Evolutionary conservation across 2,329 filamentous ascomycete species (phyloP).

Genomic region (Colletotrichum neosansevieriae): DNA sequence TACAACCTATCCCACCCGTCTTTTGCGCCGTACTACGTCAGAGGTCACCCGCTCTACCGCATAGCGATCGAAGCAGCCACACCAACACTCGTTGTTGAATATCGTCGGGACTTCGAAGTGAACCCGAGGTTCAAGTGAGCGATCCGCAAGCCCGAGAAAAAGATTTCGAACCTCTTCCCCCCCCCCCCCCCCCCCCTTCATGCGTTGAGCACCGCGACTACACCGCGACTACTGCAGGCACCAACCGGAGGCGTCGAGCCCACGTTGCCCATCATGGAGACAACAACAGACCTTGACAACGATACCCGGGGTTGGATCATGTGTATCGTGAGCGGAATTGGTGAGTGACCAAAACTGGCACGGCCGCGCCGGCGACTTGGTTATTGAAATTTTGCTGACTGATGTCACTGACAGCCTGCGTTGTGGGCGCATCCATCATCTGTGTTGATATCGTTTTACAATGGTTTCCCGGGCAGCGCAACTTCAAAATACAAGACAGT

Average conservation of each 20-base stretch:
- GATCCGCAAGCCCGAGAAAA: not conserved
- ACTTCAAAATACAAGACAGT: conserved; percentile 91
- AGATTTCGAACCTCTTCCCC: not conserved
- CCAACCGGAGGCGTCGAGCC: conserved; percentile 30
- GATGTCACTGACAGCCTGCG: conserved; percentile 62
- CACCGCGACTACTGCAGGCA: conserved; percentile 27
- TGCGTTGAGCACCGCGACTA: conserved; percentile 28
- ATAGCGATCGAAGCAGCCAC: conserved; percentile 26
- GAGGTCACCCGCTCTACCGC: conserved; percentile 20
- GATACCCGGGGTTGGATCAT: conserved; percentile 96
- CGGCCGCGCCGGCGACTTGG: not conserved
- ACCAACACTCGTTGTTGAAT: conserved; percentile 9
- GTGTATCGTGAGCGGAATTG: conserved; percentile 82
- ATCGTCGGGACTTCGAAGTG: conserved; percentile 1
- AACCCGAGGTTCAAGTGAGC: not conserved
- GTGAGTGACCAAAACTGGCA: conserved; percentile 54
- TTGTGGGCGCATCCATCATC: conserved; percentile 85
- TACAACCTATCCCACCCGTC: conserved; percentile 1
- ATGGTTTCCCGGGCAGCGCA: conserved; percentile 76
- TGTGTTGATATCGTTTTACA: conserved; percentile 85
- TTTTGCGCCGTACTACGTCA: conserved; percentile 34
- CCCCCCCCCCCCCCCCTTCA: conserved; percentile 10
- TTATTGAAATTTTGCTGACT: conserved; percentile 36
- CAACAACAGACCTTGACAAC: conserved; percentile 68
- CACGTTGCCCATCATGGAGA: conserved; percentile 52